These are phyloP conservation scores for Aureobasidium mangrovei DNA, from an alignment of 2,329 filamentous ascomycete species.

Conservation along the genomic window DNA sequence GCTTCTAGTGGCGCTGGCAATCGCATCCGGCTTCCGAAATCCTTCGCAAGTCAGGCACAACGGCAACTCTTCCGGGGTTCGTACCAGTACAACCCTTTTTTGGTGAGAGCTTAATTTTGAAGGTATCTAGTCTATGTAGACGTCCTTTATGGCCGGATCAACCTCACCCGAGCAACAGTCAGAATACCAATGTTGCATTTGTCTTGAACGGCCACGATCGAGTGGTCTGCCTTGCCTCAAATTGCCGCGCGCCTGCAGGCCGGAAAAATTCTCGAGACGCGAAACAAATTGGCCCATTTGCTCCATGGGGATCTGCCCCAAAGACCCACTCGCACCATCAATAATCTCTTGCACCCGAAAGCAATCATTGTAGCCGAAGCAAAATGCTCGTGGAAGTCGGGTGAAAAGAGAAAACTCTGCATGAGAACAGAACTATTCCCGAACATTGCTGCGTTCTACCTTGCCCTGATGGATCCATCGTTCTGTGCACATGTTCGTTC, in stretches of 20 bases:
- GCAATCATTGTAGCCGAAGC: background rate
- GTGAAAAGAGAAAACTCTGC: background rate
- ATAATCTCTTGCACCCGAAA: background rate
- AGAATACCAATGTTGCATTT: background rate
- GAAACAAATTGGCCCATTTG: background rate
- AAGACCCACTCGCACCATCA: constrained; percentile 1
- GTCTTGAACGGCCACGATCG: too few relatives aligned
- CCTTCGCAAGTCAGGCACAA: background rate
- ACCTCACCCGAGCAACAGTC: background rate
- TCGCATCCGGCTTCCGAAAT: constrained; percentile 1
- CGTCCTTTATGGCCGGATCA: background rate
- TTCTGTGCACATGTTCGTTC: background rate
- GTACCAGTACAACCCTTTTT: background rate
- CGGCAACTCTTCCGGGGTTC: background rate
- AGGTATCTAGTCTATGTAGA: background rate
- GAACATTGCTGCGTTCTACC: background rate
- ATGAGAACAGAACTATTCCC: background rate
- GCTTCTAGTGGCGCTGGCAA: constrained; percentile 5
- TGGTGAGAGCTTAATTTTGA: background rate
- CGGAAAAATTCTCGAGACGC: background rate
- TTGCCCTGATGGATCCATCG: background rate
- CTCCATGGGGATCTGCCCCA: background rate
- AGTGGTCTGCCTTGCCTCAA: background rate
- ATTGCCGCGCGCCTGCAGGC: background rate
- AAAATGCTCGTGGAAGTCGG: background rate